phyloP scores from a whole-genome alignment of 2,329 filamentous ascomycete genomes.

The Aspergillus terreus region DNA sequence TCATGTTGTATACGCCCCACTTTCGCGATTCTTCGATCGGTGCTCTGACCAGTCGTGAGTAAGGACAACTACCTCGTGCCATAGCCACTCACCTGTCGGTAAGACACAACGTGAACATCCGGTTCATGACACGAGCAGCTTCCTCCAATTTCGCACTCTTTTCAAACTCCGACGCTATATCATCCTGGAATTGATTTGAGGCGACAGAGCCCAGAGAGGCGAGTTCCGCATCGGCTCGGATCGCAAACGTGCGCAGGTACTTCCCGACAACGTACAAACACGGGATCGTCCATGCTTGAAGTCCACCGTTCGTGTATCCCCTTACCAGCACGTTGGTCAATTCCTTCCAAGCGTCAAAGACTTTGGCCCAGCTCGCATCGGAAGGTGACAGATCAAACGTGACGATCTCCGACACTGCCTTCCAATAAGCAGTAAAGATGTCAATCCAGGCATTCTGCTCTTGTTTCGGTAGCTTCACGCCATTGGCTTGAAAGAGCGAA shows the following conservation, averaged over 20 bases:
- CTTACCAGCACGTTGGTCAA: conserved; percentile 71
- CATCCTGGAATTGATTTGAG: conserved; percentile 65
- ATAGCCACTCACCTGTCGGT: conserved; percentile 69
- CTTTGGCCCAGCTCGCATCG: conserved; percentile 68
- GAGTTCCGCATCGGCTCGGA: conserved; percentile 75
- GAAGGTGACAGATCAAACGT: conserved; percentile 54
- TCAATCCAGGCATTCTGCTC: conserved; percentile 83
- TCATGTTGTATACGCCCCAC: conserved; percentile 95
- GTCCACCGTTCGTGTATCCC: conserved; percentile 71
- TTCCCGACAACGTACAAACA: conserved; percentile 85
- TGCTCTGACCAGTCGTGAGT: conserved; percentile 51
- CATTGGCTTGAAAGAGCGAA: conserved; percentile 60
- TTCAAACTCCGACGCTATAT: conserved; percentile 71
- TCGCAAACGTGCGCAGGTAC: conserved; percentile 81
- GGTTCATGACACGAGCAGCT: conserved; percentile 83
- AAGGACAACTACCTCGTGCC: background rate
- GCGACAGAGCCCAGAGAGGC: conserved; percentile 46
- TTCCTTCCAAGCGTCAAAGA: conserved; percentile 88
- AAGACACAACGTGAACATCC: conserved; percentile 85
- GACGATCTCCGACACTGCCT: conserved; percentile 70
- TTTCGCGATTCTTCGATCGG: conserved; percentile 86
- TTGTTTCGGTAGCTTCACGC: conserved; percentile 56
- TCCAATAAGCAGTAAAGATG: conserved; percentile 81
- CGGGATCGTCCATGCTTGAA: conserved; percentile 89
- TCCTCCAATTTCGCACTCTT: conserved; percentile 86